Conservation (phyloP, 2,329 filamentous ascomycete species). For the Zymoseptoria ardabiliae region DNA sequence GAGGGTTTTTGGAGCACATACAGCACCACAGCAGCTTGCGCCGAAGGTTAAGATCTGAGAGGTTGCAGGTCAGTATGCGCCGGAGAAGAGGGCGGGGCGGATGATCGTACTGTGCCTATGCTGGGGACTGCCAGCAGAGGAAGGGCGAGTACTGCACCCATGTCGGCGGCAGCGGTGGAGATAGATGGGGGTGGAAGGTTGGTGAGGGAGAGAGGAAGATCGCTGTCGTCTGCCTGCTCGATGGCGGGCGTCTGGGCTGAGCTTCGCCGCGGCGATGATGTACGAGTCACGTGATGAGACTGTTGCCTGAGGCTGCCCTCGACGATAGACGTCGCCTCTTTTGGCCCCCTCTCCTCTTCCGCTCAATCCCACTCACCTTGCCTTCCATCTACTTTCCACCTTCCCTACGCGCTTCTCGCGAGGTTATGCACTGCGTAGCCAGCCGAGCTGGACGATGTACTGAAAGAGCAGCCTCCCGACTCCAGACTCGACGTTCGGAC, state of each 20-base stretch:
- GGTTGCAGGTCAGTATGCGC: slow-evolving; percentile 7
- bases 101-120: slow-evolving; percentile 65
- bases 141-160: slow-evolving; percentile 88
- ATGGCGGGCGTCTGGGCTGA: neutral
- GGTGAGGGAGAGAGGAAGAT: neutral
- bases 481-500: neutral
- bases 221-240: neutral
- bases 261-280: neutral
- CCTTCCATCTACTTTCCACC: too few relatives aligned
- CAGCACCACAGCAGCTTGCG: slow-evolving; percentile 91
- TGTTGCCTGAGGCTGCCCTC: too few relatives aligned
- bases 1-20: neutral
- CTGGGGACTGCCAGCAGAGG: slow-evolving; percentile 85
- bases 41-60: slow-evolving; percentile 64
- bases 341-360: too few relatives aligned
- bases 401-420: too few relatives aligned
- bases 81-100: slow-evolving; percentile 2
- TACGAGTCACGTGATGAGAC: neutral
- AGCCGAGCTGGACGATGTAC: too few relatives aligned
- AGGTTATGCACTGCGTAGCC: too few relatives aligned
- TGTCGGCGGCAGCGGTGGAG: slow-evolving; percentile 34
- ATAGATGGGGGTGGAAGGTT: neutral
- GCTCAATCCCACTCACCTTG: too few relatives aligned
- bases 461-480: too few relatives aligned
- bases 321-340: too few relatives aligned